Percentiles rank a stretch among this genome's conserved stretches.
Conservation (phyloP, 495 filamentous ascomycete species). For the Xylaria nigripes region DNA sequence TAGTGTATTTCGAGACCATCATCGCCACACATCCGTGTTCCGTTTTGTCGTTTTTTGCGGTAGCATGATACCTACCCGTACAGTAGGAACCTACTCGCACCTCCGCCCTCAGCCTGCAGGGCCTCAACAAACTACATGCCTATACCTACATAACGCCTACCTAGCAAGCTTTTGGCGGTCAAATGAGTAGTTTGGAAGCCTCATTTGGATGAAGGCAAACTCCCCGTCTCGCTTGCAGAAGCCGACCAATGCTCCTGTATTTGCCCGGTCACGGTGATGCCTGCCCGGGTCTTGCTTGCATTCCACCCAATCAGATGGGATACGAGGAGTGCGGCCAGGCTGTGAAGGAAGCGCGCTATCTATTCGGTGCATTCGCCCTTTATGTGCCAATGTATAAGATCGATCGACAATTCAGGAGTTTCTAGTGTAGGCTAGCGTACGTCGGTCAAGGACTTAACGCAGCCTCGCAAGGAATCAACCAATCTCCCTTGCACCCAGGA, state of each 20-base stretch:
- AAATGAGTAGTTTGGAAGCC: background rate
- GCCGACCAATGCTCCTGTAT: background rate
- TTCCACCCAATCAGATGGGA: background rate
- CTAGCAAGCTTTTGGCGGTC: background rate
- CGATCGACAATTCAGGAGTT: background rate
- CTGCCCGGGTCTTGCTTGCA: background rate
- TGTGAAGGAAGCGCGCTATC: background rate
- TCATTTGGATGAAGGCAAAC: background rate
- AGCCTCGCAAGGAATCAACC: background rate
- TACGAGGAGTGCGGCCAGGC: no score
- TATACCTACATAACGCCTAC: background rate
- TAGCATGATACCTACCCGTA: background rate
- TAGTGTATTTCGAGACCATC: background rate
- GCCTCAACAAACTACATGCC: background rate
- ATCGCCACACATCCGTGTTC: background rate
- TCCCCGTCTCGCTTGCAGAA: background rate
- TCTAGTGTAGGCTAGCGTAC: background rate
- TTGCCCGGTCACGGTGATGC: background rate
- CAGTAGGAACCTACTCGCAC: background rate
- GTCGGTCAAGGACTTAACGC: background rate
- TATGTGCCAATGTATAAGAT: background rate
- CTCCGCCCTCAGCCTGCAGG: no score
- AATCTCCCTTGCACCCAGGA: background rate
- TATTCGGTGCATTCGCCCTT: background rate
- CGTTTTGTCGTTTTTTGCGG: background rate